Evolutionary conservation across 345 rosid species (phyloP).

Genomic region (Dimocarpus longan): DNA sequence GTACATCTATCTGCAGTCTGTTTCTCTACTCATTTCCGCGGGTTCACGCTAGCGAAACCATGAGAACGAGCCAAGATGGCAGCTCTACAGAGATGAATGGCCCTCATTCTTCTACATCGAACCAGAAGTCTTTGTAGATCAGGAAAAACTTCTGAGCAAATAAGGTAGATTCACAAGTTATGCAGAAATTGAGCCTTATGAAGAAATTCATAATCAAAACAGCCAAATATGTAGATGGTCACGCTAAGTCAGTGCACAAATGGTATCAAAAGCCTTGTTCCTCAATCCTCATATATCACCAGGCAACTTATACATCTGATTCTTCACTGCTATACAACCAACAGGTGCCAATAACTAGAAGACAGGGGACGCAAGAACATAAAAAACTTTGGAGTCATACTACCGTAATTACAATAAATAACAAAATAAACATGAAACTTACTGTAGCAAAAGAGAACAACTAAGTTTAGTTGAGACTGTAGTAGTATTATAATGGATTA

Average conservation of each 20-base stretch:
- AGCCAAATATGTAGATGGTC: background rate
- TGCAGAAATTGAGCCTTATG: background rate
- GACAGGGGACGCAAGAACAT: background rate
- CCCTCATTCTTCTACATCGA: constrained; percentile 22
- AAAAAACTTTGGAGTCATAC: background rate
- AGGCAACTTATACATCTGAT: background rate
- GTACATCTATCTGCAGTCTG: background rate
- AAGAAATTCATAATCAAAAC: background rate
- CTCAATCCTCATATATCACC: background rate
- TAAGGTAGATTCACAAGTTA: background rate
- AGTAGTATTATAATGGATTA: background rate
- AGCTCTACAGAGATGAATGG: background rate
- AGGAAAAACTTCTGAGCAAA: background rate
- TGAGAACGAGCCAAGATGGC: constrained; percentile 16
- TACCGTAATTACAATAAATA: background rate
- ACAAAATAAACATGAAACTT: background rate
- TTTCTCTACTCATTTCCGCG: background rate
- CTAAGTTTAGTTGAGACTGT: background rate
- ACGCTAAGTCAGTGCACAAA: background rate
- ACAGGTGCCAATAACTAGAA: background rate
- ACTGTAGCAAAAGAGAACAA: background rate
- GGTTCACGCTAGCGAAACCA: constrained; percentile 41
- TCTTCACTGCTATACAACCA: background rate
- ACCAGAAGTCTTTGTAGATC: background rate
- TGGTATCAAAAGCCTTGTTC: background rate